phyloP scores from a whole-genome alignment of 2,329 filamentous ascomycete species.

The Aphanoascus verrucosus region DNA sequence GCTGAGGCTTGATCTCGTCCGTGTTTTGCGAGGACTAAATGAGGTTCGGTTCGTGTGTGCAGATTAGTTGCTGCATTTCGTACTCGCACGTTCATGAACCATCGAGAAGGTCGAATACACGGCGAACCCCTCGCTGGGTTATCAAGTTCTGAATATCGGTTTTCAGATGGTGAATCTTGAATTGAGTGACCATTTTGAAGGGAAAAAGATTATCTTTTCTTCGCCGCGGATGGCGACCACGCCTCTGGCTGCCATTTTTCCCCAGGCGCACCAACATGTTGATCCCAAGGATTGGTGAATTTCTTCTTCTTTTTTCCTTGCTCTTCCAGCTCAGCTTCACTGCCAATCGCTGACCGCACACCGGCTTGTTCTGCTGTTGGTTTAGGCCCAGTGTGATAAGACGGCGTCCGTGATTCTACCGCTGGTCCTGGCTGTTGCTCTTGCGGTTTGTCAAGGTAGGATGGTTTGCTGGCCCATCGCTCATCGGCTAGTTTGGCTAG shows the following conservation, averaged over 20 bases:
- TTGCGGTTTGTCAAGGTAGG: conserved; percentile 47
- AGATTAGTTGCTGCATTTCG: no score
- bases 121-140: no score
- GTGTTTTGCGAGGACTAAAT: no score
- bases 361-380: conserved; percentile 21
- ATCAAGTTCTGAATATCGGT: not conserved
- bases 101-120: no score
- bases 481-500: conserved; percentile 51
- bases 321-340: conserved; percentile 25
- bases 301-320: conserved; percentile 13
- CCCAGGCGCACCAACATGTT: conserved; percentile 45
- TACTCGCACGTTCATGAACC: no score
- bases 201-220: conserved; percentile 22
- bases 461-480: conserved; percentile 50
- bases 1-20: no score
- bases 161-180: not conserved
- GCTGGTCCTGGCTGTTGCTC: conserved; percentile 38
- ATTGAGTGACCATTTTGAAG: not conserved
- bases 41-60: no score
- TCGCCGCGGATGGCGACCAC: conserved; percentile 46
- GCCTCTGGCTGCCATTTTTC: conserved; percentile 58
- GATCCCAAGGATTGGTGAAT: conserved; percentile 47
- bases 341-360: conserved; percentile 24
- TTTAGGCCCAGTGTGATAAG: conserved; percentile 22
- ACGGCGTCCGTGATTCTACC: conserved; percentile 35